Evolutionary conservation across 2,329 filamentous ascomycete genomes (phyloP).

Genomic region (Scopulariopsis brevicaulis): DNA sequence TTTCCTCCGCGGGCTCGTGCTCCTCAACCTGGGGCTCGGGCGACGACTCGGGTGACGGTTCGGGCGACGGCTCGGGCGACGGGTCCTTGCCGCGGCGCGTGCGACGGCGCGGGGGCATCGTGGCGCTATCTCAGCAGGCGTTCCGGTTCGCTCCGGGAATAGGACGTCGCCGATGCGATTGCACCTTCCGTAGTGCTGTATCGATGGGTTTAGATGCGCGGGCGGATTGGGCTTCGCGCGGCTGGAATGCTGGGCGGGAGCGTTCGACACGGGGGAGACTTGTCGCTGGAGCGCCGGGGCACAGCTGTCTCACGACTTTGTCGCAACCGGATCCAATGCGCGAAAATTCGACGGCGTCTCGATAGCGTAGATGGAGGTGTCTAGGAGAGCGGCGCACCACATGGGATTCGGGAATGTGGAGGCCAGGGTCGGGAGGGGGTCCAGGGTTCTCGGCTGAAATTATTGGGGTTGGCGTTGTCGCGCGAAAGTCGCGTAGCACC

Average conservation of each 20-base stretch:
- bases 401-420: neutral
- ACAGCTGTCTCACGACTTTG: neutral
- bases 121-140: neutral
- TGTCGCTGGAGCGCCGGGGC: neutral
- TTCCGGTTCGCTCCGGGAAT: neutral
- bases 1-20: constrained; percentile 3
- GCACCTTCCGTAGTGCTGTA: neutral
- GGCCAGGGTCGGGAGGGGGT: neutral
- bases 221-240: neutral
- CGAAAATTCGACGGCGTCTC: neutral
- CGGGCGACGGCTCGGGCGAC: constrained; percentile 21
- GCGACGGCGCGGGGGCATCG: constrained; percentile 55
- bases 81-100: constrained; percentile 73
- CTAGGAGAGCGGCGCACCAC: neutral
- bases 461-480: constrained; percentile 3
- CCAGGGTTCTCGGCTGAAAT: constrained; percentile 2
- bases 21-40: constrained; percentile 6
- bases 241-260: neutral
- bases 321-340: neutral
- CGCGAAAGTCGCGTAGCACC: constrained; percentile 4
- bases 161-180: neutral
- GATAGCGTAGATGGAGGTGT: neutral
- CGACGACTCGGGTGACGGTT: neutral
- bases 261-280: neutral
- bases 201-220: neutral